phyloP scores from a whole-genome alignment of 805 yeast species.

The Cyberlindnera mycetangii region DNA sequence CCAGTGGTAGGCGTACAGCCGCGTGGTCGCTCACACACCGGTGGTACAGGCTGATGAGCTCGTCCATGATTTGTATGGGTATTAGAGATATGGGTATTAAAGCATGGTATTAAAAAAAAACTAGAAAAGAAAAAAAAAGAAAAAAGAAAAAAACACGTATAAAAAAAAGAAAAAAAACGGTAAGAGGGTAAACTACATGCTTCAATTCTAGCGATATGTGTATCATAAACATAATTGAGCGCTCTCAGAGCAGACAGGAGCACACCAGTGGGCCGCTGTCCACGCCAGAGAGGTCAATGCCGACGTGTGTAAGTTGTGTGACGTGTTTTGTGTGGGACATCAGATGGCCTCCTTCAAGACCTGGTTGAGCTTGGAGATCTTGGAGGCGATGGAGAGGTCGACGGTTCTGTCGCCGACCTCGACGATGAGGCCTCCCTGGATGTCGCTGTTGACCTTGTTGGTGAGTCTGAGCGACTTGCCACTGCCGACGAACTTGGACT shows the following conservation, averaged over 20 bases:
- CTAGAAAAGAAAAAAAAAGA: neutral
- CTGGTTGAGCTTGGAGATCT: slow-evolving; percentile 86
- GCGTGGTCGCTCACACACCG: too few species aligned
- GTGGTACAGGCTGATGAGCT: neutral
- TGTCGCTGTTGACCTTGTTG: slow-evolving; percentile 83
- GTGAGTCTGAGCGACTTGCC: slow-evolving; percentile 83
- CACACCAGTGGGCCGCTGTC: slow-evolving; percentile 1
- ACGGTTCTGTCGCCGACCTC: slow-evolving; percentile 97
- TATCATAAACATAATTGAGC: slow-evolving; percentile 10
- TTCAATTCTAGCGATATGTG: too few species aligned
- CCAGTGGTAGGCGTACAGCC: neutral
- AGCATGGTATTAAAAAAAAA: neutral
- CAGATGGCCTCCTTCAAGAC: slow-evolving; percentile 80
- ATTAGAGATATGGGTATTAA: too few species aligned
- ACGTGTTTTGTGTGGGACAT: slow-evolving; percentile 34
- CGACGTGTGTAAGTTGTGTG: too few species aligned
- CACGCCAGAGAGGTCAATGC: too few species aligned
- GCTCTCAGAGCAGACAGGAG: neutral
- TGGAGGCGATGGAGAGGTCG: slow-evolving; percentile 83
- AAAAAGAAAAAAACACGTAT: neutral
- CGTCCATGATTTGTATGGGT: neutral
- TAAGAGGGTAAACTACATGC: too few species aligned
- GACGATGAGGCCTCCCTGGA: slow-evolving; percentile 92
- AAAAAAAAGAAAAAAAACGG: too few species aligned
- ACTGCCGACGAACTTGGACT: slow-evolving; percentile 76